Evolutionary conservation across 1,139 yeast species (phyloP).

Genomic region (Suhomyces guaymorum): DNA sequence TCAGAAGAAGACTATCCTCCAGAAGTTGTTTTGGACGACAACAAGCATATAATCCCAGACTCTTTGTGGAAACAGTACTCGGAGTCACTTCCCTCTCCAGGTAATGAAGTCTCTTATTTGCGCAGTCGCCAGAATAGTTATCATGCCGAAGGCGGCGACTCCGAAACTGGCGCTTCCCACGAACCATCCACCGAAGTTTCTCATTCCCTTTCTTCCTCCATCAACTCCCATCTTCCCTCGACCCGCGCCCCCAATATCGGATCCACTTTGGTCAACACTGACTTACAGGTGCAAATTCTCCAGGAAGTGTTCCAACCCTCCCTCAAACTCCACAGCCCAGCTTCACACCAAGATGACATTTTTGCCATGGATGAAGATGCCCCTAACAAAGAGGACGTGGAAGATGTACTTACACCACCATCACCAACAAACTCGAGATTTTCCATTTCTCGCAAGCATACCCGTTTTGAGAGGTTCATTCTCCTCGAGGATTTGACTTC

Average conservation of each 20-base stretch:
- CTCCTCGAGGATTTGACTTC: conserved; percentile 89
- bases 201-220: conserved; percentile 8
- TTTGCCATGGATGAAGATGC: conserved; percentile 37
- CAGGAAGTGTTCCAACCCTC: conserved; percentile 42
- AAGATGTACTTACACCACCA: background rate
- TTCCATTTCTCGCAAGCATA: conserved; percentile 30
- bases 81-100: conserved; percentile 54
- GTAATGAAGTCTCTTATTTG: conserved; percentile 14
- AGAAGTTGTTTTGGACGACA: conserved; percentile 85
- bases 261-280: conserved; percentile 40
- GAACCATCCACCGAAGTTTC: conserved; percentile 1
- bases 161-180: background rate
- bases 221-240: conserved; percentile 1
- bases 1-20: conserved; percentile 48
- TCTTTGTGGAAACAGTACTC: conserved; percentile 68
- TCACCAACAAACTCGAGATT: background rate
- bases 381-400: conserved; percentile 3
- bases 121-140: conserved; percentile 11
- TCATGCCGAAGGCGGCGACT: conserved; percentile 6
- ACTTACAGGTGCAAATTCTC: conserved; percentile 41
- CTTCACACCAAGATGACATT: conserved; percentile 24
- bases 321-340: conserved; percentile 13
- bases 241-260: conserved; percentile 20
- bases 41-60: conserved; percentile 84
- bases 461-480: conserved; percentile 75